Evolutionary conservation across 345 rosid species (phyloP).

Genomic region (Adansonia digitata): DNA sequence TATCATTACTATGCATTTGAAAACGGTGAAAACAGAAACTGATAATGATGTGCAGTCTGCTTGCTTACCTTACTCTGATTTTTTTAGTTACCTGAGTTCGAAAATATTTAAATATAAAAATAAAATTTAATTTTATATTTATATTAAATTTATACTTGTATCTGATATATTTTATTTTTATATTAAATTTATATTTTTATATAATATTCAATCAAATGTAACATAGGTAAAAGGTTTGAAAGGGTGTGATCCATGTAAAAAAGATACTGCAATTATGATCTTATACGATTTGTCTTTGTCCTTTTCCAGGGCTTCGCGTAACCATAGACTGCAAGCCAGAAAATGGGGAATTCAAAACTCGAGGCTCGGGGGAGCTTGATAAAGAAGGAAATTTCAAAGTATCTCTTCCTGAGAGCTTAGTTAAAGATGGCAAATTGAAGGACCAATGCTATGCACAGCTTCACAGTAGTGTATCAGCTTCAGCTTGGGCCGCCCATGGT

Average conservation of each 20-base stretch:
- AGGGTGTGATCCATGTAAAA: neutral
- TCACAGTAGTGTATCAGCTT: conserved; percentile 51
- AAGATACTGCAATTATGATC: neutral
- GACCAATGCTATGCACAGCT: conserved; percentile 88
- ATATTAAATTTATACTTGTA: too few relatives aligned
- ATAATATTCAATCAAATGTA: too few relatives aligned
- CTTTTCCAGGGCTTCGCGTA: conserved; percentile 54
- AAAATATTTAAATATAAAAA: too few relatives aligned
- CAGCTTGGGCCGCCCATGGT: conserved; percentile 54
- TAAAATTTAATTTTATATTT: too few relatives aligned
- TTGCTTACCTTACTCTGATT: too few relatives aligned
- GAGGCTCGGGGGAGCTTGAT: conserved; percentile 53
- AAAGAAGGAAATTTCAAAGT: conserved; percentile 58
- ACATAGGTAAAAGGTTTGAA: too few relatives aligned
- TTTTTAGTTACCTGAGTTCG: too few relatives aligned
- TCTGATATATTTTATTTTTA: too few relatives aligned
- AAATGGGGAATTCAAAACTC: conserved; percentile 48
- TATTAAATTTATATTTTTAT: too few relatives aligned
- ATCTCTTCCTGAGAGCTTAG: conserved; percentile 42
- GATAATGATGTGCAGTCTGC: too few relatives aligned
- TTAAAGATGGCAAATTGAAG: conserved; percentile 48
- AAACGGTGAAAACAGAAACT: too few relatives aligned
- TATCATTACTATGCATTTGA: neutral
- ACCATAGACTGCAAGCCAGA: conserved; percentile 61
- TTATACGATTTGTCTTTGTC: neutral